Percentiles rank a stretch among this genome's conserved stretches.
Conservation (phyloP, 768 basidiomycete species). For the Leucocoprinus sp. region DNA sequence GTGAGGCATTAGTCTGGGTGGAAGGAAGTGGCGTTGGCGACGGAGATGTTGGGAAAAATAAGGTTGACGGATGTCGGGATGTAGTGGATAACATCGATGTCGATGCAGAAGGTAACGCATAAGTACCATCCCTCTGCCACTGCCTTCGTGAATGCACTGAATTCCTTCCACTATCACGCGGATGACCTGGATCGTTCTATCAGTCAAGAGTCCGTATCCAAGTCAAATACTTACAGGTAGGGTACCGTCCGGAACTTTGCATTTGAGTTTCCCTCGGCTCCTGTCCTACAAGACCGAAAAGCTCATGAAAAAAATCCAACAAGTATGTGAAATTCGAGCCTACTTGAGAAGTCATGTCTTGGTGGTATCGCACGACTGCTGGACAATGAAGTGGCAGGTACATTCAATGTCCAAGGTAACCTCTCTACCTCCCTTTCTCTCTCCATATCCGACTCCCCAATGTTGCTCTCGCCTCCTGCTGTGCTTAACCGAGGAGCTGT, state of each 20-base stretch:
- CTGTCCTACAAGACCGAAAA: neutral
- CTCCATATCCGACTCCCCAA: constrained; percentile 10
- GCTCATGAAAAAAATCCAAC: neutral
- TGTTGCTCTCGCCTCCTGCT: neutral
- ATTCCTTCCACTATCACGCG: constrained; percentile 2
- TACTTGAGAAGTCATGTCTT: neutral
- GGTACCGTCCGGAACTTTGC: neutral
- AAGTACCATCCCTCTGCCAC: neutral
- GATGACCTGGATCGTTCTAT: neutral
- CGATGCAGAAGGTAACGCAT: neutral
- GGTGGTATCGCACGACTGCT: neutral
- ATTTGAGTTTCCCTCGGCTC: neutral
- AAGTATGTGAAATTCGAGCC: neutral
- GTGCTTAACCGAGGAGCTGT: neutral
- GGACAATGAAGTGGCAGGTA: constrained; percentile 1
- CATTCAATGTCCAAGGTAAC: constrained; percentile 7
- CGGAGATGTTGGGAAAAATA: constrained; percentile 2
- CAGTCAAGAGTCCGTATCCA: neutral
- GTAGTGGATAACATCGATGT: neutral
- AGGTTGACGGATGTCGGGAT: constrained; percentile 1
- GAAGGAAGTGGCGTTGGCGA: neutral
- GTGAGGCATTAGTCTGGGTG: neutral
- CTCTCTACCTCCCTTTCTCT: constrained; percentile 9
- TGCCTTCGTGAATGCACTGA: neutral
- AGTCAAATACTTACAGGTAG: neutral